These are phyloP conservation scores for Myxozyma lipomycoides DNA, from an alignment of 805 yeast species.

Conservation along the genomic window DNA sequence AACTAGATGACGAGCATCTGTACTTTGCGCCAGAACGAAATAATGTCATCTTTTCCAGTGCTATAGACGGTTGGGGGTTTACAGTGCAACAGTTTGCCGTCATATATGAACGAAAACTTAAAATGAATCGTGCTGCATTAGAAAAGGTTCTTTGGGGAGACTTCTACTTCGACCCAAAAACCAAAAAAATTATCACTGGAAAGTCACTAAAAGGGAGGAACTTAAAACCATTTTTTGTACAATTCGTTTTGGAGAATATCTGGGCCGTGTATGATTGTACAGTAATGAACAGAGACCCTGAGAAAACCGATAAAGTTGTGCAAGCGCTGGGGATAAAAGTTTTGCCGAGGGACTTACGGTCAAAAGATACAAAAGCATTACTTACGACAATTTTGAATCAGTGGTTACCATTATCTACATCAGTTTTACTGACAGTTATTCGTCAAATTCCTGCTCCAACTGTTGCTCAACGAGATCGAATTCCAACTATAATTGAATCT, in stretches of 20 bases:
- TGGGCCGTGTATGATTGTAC: slow-evolving; percentile 86
- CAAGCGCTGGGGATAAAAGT: slow-evolving; percentile 64
- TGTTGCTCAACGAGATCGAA: slow-evolving; percentile 66
- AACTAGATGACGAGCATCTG: slow-evolving; percentile 71
- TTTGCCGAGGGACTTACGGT: slow-evolving; percentile 67
- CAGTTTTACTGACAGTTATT: slow-evolving; percentile 77
- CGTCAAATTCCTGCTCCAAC: slow-evolving; percentile 82
- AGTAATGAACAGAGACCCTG: slow-evolving; percentile 60
- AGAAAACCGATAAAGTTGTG: slow-evolving; percentile 70
- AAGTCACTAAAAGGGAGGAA: slow-evolving; percentile 59
- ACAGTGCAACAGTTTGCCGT: slow-evolving; percentile 83
- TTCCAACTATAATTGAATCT: slow-evolving; percentile 60
- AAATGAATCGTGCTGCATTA: slow-evolving; percentile 72
- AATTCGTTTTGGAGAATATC: slow-evolving; percentile 78
- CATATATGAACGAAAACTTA: slow-evolving; percentile 77
- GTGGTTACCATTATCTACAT: slow-evolving; percentile 90
- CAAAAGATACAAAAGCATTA: slow-evolving; percentile 68
- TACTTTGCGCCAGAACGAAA: slow-evolving; percentile 84
- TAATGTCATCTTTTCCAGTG: slow-evolving; percentile 86
- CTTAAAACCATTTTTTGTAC: slow-evolving; percentile 79
- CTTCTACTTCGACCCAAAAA: slow-evolving; percentile 80
- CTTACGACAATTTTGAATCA: slow-evolving; percentile 72
- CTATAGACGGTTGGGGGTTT: slow-evolving; percentile 98
- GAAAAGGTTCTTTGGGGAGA: slow-evolving; percentile 96
- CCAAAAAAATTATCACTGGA: slow-evolving; percentile 67